phyloP scores from a whole-genome alignment of 2,329 filamentous ascomycete genomes.

The Pezicula radicicola region DNA sequence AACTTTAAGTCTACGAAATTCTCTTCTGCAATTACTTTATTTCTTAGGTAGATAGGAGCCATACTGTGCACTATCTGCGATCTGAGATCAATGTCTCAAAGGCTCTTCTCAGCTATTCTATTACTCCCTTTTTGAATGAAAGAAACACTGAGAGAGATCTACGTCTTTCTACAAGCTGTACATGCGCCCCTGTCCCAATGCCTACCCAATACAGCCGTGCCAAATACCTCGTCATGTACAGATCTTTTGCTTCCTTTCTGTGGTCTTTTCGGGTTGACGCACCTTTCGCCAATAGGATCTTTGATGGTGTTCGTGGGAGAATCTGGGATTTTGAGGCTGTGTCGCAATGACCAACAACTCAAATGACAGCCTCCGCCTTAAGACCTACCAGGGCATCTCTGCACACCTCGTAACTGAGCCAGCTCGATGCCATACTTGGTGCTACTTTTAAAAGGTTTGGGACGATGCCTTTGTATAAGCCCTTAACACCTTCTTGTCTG shows the following conservation, averaged over 20 bases:
- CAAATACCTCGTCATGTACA: constrained; percentile 20
- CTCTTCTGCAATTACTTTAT: no score
- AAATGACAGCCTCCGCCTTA: constrained; percentile 35
- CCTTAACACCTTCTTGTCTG: constrained; percentile 75
- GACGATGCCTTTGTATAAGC: constrained; percentile 93
- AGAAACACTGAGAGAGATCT: constrained; percentile 18
- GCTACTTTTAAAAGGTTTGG: constrained; percentile 96
- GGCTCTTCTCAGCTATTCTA: no score
- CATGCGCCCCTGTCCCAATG: constrained; percentile 26
- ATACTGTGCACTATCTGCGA: no score
- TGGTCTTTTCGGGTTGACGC: constrained; percentile 3
- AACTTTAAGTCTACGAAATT: no score
- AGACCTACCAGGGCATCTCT: constrained; percentile 77
- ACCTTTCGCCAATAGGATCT: not conserved
- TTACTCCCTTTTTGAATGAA: constrained; percentile 7
- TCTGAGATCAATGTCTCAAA: no score
- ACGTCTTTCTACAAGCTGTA: constrained; percentile 22
- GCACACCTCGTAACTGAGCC: constrained; percentile 94
- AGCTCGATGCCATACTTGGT: constrained; percentile 97
- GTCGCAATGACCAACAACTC: not conserved
- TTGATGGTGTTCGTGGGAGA: not conserved
- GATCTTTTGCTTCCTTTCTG: constrained; percentile 17
- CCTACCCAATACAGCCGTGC: constrained; percentile 6
- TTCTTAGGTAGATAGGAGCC: no score
- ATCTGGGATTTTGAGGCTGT: not conserved